phyloP scores from a whole-genome alignment of 768 basidiomycete species.

The Hemileccinum rubropunctum region DNA sequence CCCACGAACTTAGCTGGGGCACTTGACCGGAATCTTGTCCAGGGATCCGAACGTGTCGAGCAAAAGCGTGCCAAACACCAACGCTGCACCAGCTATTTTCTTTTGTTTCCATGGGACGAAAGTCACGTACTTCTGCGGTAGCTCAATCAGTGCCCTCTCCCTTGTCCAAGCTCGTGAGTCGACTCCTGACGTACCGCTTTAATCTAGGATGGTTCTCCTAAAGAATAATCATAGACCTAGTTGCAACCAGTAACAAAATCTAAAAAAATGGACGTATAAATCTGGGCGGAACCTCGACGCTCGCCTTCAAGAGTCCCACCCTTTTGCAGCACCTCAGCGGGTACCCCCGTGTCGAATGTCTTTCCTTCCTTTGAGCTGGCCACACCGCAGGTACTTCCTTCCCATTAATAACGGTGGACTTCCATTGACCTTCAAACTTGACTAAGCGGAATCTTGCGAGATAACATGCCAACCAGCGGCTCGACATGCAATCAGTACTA shows the following conservation, averaged over 20 bases:
- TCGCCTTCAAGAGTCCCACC: constrained; percentile 71
- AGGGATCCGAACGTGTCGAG: constrained; percentile 81
- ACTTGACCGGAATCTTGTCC: too few species aligned
- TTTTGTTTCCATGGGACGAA: neutral
- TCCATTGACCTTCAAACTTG: constrained; percentile 73
- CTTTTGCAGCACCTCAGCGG: constrained; percentile 44
- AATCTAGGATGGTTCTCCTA: constrained; percentile 81
- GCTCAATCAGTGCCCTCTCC: constrained; percentile 82
- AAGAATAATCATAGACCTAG: neutral
- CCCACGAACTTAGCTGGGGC: too few species aligned
- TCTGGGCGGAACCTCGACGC: constrained; percentile 53
- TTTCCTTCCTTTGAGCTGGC: constrained; percentile 56
- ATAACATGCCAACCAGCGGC: constrained; percentile 35
- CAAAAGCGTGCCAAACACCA: constrained; percentile 88
- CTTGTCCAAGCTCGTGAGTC: constrained; percentile 64
- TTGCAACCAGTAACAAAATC: neutral
- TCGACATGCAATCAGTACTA: neutral
- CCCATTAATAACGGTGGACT: constrained; percentile 11
- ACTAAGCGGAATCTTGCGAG: constrained; percentile 44
- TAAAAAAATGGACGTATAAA: constrained; percentile 56
- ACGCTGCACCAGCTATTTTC: constrained; percentile 57
- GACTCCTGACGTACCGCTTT: constrained; percentile 73
- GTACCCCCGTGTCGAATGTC: constrained; percentile 69
- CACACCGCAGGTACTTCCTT: constrained; percentile 38
- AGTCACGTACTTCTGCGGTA: constrained; percentile 68